Evolutionary conservation across 805 yeast species (phyloP).

Genomic region (Metschnikowia anglica): DNA sequence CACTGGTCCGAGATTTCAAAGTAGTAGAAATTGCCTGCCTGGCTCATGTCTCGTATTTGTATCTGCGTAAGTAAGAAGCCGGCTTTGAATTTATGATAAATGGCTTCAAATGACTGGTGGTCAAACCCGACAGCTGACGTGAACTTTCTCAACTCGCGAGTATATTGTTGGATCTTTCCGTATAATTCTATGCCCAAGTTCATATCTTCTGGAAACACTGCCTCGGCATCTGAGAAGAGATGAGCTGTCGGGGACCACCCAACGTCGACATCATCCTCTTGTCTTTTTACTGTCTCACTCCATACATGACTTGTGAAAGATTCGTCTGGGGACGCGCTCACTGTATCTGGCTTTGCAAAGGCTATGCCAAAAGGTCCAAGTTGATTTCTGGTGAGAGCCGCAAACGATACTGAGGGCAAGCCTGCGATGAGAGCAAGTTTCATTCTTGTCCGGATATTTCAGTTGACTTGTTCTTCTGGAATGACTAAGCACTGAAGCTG

Average conservation of each 20-base stretch:
- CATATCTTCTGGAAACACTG: not conserved
- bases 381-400: too few relatives aligned
- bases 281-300: not conserved
- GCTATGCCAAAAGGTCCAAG: too few relatives aligned
- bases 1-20: slow-evolving; percentile 2
- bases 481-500: too few relatives aligned
- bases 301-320: too few relatives aligned
- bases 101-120: not conserved
- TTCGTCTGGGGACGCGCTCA: too few relatives aligned
- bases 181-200: not conserved
- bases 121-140: not conserved
- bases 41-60: not conserved
- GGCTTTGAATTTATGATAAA: not conserved
- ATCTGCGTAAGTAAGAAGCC: not conserved
- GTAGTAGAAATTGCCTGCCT: slow-evolving; percentile 1
- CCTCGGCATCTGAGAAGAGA: not conserved
- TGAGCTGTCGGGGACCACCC: too few relatives aligned
- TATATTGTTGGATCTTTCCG: not conserved
- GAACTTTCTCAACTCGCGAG: not conserved
- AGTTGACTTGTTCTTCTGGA: too few relatives aligned
- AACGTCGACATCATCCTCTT: too few relatives aligned
- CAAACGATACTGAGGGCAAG: too few relatives aligned
- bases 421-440: too few relatives aligned
- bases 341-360: too few relatives aligned
- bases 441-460: too few relatives aligned